Evolutionary conservation across 2,329 filamentous ascomycete species (phyloP), one percentile per base, ranked within the genome.

Genomic region (Fusarium robinianum): DNA sequence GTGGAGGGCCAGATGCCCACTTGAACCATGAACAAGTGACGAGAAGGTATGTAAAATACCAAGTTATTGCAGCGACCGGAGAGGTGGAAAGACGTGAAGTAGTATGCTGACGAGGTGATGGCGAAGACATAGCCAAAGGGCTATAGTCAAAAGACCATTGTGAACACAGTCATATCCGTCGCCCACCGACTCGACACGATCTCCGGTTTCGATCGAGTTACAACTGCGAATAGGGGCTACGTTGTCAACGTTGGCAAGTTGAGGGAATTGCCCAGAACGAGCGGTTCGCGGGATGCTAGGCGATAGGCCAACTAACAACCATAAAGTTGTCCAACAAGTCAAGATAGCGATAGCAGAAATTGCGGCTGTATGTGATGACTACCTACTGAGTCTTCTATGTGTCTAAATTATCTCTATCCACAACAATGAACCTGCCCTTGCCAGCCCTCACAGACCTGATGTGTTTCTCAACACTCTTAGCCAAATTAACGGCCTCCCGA

Each of bases 101-200:
- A n/a, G n/a, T n/a, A n/a, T n/a, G n/a, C n/a, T n/a, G n/a, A n/a
- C n/a, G n/a, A n/a, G n/a, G n/a, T n/a, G n/a, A n/a, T n/a, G n/a
- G n/a, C n/a, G 65, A 68, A 37, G 54, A 59, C 18, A 53, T 51
- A 10, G 64, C 71, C 35, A 66, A 64, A n/a, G n/a, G n/a, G n/a
- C n/a, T n/a, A n/a, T n/a, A n/a, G n/a, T n/a, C n/a, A n/a, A n/a
- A n/a, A 58, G 22, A 63, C 71, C 38, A 58, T 51, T 8, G 43
- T 63, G 1, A 77, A 80, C 51, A 87, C 83, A 0, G 74, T 86
- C 23, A 63, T 74, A 18, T 64, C 67, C 8, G 64, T 73, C n/a
- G 68, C 66, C 2, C 72, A 74, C 43, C 63, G 66, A 2, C 47
- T 74, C 1, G 60, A 64, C 5, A 78, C 75, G 0, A 72, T 80